Conservation (phyloP, 176 grass and related monocot species). For the Pontederia paniculata region DNA sequence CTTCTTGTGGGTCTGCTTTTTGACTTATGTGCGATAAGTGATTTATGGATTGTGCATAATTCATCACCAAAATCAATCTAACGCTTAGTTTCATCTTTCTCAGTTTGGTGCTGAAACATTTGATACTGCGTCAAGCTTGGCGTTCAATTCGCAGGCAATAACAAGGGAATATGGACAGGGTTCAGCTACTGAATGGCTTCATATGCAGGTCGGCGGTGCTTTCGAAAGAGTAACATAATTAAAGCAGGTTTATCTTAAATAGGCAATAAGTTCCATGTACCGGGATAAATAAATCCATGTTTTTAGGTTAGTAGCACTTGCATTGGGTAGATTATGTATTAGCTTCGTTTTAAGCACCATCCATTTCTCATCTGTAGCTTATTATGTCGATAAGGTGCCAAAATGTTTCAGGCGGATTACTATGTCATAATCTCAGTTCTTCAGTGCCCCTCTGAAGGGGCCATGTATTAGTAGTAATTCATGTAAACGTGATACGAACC, state of each 20-base stretch:
- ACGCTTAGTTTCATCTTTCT: neutral
- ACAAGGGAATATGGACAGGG: slow-evolving; percentile 47
- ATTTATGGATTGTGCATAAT: neutral
- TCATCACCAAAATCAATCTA: neutral
- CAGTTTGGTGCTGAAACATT: slow-evolving; percentile 46
- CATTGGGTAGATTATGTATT: neutral
- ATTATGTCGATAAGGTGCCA: too few relatives aligned
- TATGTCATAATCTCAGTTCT: too few relatives aligned
- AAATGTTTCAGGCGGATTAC: too few relatives aligned
- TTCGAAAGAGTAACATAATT: slow-evolving; percentile 15
- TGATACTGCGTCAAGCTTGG: slow-evolving; percentile 39
- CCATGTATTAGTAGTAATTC: too few relatives aligned
- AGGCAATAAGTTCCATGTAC: neutral
- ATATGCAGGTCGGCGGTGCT: slow-evolving; percentile 19
- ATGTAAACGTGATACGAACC: too few relatives aligned
- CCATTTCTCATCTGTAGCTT: too few relatives aligned
- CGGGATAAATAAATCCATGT: neutral
- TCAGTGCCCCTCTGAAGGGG: too few relatives aligned
- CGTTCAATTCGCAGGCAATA: slow-evolving; percentile 48
- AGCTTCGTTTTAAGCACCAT: too few relatives aligned
- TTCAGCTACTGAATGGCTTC: slow-evolving; percentile 15
- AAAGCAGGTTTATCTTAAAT: neutral
- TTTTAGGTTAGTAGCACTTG: neutral
- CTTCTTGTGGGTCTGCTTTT: neutral
- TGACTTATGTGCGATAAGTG: neutral